Percentiles rank a stretch among this genome's conserved stretches.
These are phyloP conservation scores for Xylaria acuta DNA, from an alignment of 495 filamentous ascomycete species.

Conservation along the genomic window DNA sequence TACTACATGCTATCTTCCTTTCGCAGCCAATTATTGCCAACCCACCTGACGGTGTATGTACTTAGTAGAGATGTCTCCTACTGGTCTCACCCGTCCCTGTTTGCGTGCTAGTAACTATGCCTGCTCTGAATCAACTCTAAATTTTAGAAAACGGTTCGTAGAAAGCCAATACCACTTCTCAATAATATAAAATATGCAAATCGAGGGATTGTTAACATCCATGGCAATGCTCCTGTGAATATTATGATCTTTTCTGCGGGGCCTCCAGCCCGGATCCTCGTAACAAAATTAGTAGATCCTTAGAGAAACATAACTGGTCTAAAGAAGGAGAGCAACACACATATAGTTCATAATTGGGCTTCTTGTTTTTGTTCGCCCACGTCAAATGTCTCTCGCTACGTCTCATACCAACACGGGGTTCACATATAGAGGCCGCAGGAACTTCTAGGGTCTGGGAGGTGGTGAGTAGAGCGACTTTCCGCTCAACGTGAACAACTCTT, in stretches of 20 bases:
- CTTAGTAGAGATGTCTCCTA: no score
- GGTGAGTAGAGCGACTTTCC: background rate
- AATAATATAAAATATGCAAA: no score
- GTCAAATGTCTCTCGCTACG: background rate
- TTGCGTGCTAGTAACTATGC: no score
- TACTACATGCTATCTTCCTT: background rate
- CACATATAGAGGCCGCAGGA: background rate
- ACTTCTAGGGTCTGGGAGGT: no score
- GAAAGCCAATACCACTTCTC: no score
- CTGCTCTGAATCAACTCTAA: background rate
- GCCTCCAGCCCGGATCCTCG: no score
- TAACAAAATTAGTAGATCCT: no score
- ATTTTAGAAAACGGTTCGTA: no score
- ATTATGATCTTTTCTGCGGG: no score
- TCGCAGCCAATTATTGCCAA: background rate
- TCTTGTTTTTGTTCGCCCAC: background rate
- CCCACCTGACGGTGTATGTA: no score
- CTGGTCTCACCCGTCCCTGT: background rate
- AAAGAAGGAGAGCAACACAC: background rate
- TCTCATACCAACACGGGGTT: background rate
- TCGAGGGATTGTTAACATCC: no score
- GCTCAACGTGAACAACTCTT: background rate
- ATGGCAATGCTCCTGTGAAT: no score
- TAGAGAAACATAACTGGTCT: background rate
- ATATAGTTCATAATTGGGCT: background rate